Percentiles rank a stretch among this genome's conserved stretches.
Evolutionary conservation across 2,329 filamentous ascomycete species (phyloP).

Genomic region (Chaetomium sp.): DNA sequence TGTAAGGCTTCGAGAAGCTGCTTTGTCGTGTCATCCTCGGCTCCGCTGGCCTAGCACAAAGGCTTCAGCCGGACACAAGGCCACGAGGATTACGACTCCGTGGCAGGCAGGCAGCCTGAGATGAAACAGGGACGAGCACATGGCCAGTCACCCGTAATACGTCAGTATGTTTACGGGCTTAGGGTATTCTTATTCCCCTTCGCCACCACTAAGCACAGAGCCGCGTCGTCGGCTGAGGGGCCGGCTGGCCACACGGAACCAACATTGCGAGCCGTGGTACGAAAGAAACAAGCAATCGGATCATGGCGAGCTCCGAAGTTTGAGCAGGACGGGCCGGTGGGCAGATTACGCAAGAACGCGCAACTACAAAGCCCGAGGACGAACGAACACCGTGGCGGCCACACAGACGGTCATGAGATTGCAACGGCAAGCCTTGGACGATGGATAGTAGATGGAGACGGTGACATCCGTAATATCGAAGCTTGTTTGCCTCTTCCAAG

Average conservation of each 20-base stretch:
- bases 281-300: background rate
- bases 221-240: background rate
- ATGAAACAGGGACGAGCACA: background rate
- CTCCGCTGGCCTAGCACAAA: background rate
- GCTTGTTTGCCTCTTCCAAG: background rate
- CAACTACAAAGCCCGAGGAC: background rate
- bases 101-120: background rate
- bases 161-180: background rate
- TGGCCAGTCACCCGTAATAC: background rate
- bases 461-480: background rate
- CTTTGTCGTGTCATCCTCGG: background rate
- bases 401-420: background rate
- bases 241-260: background rate
- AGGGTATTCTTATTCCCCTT: background rate
- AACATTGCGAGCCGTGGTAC: background rate
- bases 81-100: slow-evolving; percentile 4
- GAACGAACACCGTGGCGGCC: background rate
- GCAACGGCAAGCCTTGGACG: background rate
- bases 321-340: background rate
- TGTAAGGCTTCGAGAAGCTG: background rate
- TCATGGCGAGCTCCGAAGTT: background rate
- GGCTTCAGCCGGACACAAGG: background rate
- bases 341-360: background rate
- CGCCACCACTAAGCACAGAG: background rate
- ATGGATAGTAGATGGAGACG: background rate